Percentiles rank a stretch among this genome's conserved stretches.
These are phyloP conservation scores for Diaporthe batatas DNA, from an alignment of 2,329 filamentous ascomycete genomes.

Conservation along the genomic window DNA sequence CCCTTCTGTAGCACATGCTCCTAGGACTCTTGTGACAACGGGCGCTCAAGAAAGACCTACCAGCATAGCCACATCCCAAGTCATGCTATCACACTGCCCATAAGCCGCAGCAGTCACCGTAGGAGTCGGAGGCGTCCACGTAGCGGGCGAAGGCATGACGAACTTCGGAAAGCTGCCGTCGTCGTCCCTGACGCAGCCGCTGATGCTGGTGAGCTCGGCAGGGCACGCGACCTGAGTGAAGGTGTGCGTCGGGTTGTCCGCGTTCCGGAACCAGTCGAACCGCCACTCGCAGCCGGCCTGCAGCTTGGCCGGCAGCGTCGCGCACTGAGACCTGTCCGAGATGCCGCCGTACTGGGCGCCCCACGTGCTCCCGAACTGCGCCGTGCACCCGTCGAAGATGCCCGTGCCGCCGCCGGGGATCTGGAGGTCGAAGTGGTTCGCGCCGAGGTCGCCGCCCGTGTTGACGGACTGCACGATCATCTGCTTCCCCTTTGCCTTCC, in stretches of 20 bases:
- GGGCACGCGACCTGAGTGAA: slow-evolving; percentile 64
- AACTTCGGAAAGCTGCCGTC: slow-evolving; percentile 41
- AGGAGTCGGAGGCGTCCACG: slow-evolving; percentile 36
- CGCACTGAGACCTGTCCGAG: slow-evolving; percentile 56
- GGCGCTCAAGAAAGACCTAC: background rate
- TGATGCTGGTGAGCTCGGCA: slow-evolving; percentile 56
- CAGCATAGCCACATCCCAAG: slow-evolving; percentile 40
- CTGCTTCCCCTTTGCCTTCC: slow-evolving; percentile 68
- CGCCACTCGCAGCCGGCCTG: slow-evolving; percentile 65
- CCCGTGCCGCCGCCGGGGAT: slow-evolving; percentile 70
- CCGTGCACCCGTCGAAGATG: slow-evolving; percentile 53
- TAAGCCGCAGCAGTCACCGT: slow-evolving; percentile 40
- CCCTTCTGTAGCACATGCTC: background rate
- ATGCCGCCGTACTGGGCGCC: slow-evolving; percentile 61
- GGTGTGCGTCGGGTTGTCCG: slow-evolving; percentile 62
- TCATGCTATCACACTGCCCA: slow-evolving; percentile 40
- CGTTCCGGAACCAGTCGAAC: slow-evolving; percentile 65
- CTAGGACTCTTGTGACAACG: fast-evolving
- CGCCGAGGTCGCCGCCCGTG: slow-evolving; percentile 68
- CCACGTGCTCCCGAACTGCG: slow-evolving; percentile 25
- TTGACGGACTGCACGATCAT: slow-evolving; percentile 76
- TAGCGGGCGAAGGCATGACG: slow-evolving; percentile 37
- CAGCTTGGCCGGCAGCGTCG: slow-evolving; percentile 58
- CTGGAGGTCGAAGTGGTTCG: slow-evolving; percentile 71
- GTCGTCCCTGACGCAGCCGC: slow-evolving; percentile 51